phyloP scores from a whole-genome alignment of 2,329 filamentous ascomycete genomes.

The Colletotrichum tamarilloi region DNA sequence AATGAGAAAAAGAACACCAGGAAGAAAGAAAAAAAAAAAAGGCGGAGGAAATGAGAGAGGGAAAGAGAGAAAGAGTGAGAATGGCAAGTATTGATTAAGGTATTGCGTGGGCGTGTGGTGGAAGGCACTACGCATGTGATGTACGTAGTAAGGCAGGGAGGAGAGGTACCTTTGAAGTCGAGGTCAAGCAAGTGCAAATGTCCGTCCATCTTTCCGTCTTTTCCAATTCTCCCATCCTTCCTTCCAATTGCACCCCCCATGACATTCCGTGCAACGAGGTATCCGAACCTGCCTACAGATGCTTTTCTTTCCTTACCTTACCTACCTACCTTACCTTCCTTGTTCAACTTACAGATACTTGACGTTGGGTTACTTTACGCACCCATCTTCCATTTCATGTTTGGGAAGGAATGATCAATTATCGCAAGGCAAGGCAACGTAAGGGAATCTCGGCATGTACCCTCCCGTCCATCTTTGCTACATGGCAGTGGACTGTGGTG shows the following conservation, averaged over 20 bases:
- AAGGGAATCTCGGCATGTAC: slow-evolving; percentile 8
- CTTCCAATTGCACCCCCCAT: slow-evolving; percentile 14
- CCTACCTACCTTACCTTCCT: too few relatives aligned
- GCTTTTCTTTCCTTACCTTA: too few relatives aligned
- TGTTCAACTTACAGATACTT: too few relatives aligned
- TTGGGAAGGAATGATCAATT: background rate
- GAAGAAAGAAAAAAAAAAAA: too few relatives aligned
- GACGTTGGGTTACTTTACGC: background rate
- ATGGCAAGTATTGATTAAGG: too few relatives aligned
- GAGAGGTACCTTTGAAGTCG: background rate
- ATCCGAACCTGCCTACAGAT: too few relatives aligned
- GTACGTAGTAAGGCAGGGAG: background rate
- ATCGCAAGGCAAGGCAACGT: slow-evolving; percentile 1
- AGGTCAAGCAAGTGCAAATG: background rate
- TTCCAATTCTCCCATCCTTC: background rate
- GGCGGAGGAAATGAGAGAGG: too few relatives aligned
- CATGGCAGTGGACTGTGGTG: background rate
- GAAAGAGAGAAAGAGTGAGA: too few relatives aligned
- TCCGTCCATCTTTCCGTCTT: slow-evolving; percentile 8
- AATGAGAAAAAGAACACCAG: background rate
- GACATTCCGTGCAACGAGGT: slow-evolving; percentile 16
- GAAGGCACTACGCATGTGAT: too few relatives aligned
- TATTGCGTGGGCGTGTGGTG: too few relatives aligned
- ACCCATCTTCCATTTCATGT: background rate
- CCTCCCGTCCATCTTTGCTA: background rate